These are phyloP conservation scores for Celoporthe dispersa DNA, from an alignment of 2,329 filamentous ascomycete genomes.

Conservation along the genomic window DNA sequence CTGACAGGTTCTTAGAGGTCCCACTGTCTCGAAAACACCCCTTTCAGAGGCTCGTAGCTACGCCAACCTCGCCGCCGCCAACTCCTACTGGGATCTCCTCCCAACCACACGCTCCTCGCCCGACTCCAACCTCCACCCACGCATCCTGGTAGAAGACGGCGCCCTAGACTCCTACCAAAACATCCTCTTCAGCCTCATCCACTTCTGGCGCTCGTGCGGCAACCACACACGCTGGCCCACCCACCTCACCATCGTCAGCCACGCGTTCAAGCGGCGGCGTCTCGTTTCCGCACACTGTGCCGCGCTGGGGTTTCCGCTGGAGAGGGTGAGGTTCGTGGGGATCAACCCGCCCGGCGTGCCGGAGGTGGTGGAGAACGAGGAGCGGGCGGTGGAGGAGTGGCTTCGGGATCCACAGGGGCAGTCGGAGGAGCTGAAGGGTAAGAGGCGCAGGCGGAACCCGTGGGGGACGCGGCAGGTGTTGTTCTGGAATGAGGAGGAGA, in stretches of 20 bases:
- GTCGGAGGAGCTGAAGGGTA: constrained; percentile 49
- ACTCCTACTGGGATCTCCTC: constrained; percentile 52
- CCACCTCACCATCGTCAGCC: constrained; percentile 66
- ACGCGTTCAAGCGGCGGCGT: constrained; percentile 69
- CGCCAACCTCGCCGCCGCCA: constrained; percentile 53
- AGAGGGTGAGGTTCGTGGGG: constrained; percentile 58
- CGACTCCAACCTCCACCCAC: constrained; percentile 29
- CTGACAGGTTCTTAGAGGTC: constrained; percentile 50
- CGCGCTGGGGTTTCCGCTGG: constrained; percentile 60
- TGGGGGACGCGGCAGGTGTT: constrained; percentile 51
- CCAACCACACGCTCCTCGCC: constrained; percentile 4
- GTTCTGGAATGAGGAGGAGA: constrained; percentile 45
- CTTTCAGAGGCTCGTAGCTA: constrained; percentile 69
- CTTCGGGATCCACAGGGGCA: constrained; percentile 56
- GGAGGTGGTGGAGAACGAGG: constrained; percentile 31
- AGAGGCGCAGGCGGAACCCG: constrained; percentile 54
- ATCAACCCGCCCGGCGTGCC: constrained; percentile 62
- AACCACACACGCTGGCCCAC: constrained; percentile 58
- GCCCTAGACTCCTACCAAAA: constrained; percentile 89
- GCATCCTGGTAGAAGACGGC: constrained; percentile 66
- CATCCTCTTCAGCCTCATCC: constrained; percentile 71
- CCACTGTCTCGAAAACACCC: constrained; percentile 61
- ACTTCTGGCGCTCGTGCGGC: constrained; percentile 50
- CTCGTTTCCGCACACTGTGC: constrained; percentile 67
- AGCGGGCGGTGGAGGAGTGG: constrained; percentile 54